phyloP scores from a whole-genome alignment of 2,329 filamentous ascomycete species.

The Ophiosphaerella narmari region DNA sequence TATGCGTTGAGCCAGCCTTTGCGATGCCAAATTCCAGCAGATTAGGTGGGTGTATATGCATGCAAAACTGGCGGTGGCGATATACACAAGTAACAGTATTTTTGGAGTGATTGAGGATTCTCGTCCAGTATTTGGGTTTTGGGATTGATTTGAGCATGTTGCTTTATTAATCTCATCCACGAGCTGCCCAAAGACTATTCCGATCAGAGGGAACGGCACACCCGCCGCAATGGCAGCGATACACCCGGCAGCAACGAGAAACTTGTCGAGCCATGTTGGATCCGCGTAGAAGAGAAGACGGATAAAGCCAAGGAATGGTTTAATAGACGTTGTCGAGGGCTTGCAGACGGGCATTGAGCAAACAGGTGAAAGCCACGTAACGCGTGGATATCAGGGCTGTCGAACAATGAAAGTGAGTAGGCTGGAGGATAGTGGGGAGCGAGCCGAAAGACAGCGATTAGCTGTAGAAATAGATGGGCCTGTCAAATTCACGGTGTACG shows the following conservation, averaged over 20 bases:
- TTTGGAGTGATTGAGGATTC: slow-evolving; percentile 59
- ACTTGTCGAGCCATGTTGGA: slow-evolving; percentile 43
- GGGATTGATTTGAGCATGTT: slow-evolving; percentile 52
- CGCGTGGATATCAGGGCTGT: background rate
- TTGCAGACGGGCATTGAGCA: slow-evolving; percentile 34
- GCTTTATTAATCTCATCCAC: slow-evolving; percentile 65
- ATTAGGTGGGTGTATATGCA: slow-evolving; percentile 68
- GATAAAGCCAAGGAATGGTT: slow-evolving; percentile 38
- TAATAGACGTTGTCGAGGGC: slow-evolving; percentile 32
- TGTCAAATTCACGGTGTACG: no score
- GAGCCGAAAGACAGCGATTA: no score
- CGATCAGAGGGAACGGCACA: slow-evolving; percentile 66
- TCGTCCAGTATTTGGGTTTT: slow-evolving; percentile 19
- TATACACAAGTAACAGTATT: slow-evolving; percentile 65
- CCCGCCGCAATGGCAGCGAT: slow-evolving; percentile 62
- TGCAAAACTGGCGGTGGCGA: slow-evolving; percentile 66
- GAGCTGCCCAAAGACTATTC: slow-evolving; percentile 67
- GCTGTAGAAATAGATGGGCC: no score
- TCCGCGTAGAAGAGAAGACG: slow-evolving; percentile 43
- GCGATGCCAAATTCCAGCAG: slow-evolving; percentile 68
- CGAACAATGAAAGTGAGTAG: slow-evolving; percentile 6
- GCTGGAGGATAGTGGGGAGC: no score
- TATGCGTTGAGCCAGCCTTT: slow-evolving; percentile 66
- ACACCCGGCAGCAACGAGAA: slow-evolving; percentile 45
- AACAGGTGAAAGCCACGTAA: slow-evolving; percentile 5